Conservation (phyloP, 805 yeast genomes). For the Sugiyamaella qingdaonensis region DNA sequence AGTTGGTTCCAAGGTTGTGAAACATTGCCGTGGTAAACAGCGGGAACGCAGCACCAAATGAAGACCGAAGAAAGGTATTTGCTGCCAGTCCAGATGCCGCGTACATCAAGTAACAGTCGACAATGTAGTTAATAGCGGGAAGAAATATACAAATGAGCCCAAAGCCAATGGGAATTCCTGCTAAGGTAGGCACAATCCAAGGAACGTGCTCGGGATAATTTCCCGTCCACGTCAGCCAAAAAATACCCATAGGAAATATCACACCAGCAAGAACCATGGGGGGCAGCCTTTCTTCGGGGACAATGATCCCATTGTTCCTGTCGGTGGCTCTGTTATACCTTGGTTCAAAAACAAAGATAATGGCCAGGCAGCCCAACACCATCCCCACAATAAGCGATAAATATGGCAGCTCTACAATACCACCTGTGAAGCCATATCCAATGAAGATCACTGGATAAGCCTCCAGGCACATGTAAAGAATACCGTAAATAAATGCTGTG, state of each 20-base stretch:
- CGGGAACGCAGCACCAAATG: conserved; percentile 69
- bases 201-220: conserved; percentile 64
- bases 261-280: conserved; percentile 72
- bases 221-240: conserved; percentile 91
- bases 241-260: conserved; percentile 70
- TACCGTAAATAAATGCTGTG: conserved; percentile 75
- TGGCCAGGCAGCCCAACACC: conserved; percentile 50
- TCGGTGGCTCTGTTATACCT: conserved; percentile 46
- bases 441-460: conserved; percentile 71
- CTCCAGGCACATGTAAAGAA: conserved; percentile 63
- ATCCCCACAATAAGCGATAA: conserved; percentile 69
- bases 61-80: conserved; percentile 66
- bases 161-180: conserved; percentile 64
- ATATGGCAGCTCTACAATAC: conserved; percentile 75
- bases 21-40: conserved; percentile 72
- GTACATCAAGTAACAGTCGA: conserved; percentile 64
- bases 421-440: conserved; percentile 55
- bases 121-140: conserved; percentile 65
- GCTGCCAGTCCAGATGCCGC: conserved; percentile 82
- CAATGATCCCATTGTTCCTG: conserved; percentile 51
- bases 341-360: conserved; percentile 51
- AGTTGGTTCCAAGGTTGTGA: conserved; percentile 60
- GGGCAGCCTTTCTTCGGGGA: conserved; percentile 81
- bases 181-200: conserved; percentile 74
- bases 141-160: conserved; percentile 68